Conservation (phyloP, 78 protist genomes). For the Dictyostelium citrinum region DNA sequence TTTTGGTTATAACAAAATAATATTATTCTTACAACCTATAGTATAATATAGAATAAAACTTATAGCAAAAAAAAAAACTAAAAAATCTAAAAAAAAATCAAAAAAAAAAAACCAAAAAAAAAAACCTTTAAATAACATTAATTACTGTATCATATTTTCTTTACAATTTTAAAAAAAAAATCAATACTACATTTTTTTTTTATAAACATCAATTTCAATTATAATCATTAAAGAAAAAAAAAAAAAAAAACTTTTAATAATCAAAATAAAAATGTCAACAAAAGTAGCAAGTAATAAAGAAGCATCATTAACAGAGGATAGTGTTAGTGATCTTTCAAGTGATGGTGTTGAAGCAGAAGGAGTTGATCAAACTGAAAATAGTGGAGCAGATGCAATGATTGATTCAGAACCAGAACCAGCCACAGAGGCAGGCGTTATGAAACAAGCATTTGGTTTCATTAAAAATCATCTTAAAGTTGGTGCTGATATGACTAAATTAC, state of each 20-base stretch:
- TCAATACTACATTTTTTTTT: neutral
- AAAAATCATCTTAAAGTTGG: constrained; percentile 67
- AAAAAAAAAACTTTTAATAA: neutral
- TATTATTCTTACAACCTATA: neutral
- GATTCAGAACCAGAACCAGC: neutral
- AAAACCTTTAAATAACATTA: neutral
- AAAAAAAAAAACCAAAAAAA: no score
- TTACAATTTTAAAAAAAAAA: neutral
- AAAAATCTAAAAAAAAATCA: neutral
- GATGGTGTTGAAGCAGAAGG: constrained; percentile 73
- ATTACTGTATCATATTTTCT: neutral
- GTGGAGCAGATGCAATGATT: neutral
- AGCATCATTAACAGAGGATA: constrained; percentile 51
- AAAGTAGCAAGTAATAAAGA: neutral
- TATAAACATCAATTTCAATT: neutral
- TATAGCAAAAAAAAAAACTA: neutral
- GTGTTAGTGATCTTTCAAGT: constrained; percentile 62
- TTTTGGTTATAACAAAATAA: neutral
- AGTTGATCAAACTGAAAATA: constrained; percentile 21
- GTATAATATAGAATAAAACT: neutral
- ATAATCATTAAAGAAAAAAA: neutral
- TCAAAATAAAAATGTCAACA: neutral
- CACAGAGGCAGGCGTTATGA: constrained; percentile 43
- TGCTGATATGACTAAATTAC: constrained; percentile 65
- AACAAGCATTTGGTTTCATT: constrained; percentile 57